Evolutionary conservation across 2,329 filamentous ascomycete genomes (phyloP).

Genomic region (Scedosporium apiospermum): DNA sequence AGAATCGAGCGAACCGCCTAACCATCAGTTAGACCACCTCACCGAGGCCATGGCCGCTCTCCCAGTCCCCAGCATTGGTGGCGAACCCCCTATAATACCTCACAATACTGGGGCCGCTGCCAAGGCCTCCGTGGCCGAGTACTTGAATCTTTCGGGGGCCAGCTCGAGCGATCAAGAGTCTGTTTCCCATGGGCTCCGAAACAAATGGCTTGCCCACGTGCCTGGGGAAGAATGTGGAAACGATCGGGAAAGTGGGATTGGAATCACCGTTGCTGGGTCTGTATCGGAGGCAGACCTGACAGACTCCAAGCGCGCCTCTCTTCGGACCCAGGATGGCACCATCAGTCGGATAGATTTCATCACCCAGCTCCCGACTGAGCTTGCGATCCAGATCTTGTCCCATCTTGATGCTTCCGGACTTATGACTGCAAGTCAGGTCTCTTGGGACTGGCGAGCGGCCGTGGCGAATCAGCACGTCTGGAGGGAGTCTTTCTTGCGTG

Average conservation of each 20-base stretch:
- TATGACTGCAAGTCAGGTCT: constrained; percentile 39
- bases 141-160: constrained; percentile 14
- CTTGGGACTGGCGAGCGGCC: constrained; percentile 36
- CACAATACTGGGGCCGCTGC: constrained; percentile 50
- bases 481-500: constrained; percentile 53
- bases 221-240: constrained; percentile 34
- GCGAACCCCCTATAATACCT: constrained; percentile 52
- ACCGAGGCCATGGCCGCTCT: constrained; percentile 13
- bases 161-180: constrained; percentile 3
- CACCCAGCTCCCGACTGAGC: constrained; percentile 42
- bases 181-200: constrained; percentile 22
- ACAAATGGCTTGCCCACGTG: constrained; percentile 30
- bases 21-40: constrained; percentile 3
- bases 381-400: constrained; percentile 49
- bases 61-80: constrained; percentile 39
- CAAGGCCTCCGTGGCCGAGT: constrained; percentile 49
- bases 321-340: constrained; percentile 22
- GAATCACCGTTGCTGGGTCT: constrained; percentile 42
- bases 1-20: constrained; percentile 19
- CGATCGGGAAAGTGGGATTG: constrained; percentile 56
- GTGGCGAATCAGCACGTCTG: constrained; percentile 49
- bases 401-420: constrained; percentile 45
- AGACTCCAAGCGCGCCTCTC: constrained; percentile 18
- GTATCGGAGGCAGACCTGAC: constrained; percentile 26
- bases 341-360: constrained; percentile 52